Base-by-base conservation (phyloP, 129 eudicot species). In the Arctium minus region DNA sequence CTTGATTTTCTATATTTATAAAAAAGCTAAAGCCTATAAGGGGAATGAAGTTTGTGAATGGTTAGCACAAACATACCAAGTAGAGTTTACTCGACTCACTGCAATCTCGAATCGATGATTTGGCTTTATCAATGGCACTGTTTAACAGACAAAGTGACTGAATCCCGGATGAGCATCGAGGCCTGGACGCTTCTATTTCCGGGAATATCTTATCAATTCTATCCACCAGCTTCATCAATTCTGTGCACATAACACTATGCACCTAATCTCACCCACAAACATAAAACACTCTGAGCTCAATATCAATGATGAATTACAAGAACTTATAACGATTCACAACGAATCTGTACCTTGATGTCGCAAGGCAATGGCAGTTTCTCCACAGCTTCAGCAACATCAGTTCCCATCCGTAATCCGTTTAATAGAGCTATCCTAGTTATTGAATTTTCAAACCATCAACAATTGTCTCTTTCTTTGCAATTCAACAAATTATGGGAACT, bases 61-160 rank as follows among this genome's bases (percentile, higher is more conserved):
- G 32, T 70, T 7, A 11, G 56, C 22, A 68, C 35, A 60, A 27
- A 72, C 93, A n/a, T 89, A 95, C 97, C 98, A 92, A 79, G 82
- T 95, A 95, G 81, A 93, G 97, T 84, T 82, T 90, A 86, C 98
- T 93, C 33, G 97, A 93, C 60, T 89, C 90, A 29, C 91, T 74
- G 85, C 98, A 95, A 44, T 92, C 82, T 77, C 73, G 88, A 78
- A 89, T 70, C 78, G 90, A 77, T 82, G 17, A 39, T 73, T 84
- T 91, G 75, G 97, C 91, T 80, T 86, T 89, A 60, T 75, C 86
- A 36, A 92, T 81, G 5, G 91, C 91, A 35, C 10, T 73, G 27
- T 11, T 89, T 78, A 95, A 85, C 88, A 64, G 71, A 79, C 88
- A 81, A 84, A 95, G 94, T 39, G 97, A 87, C 65, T 92, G 80